Percentiles rank a stretch among this genome's conserved stretches.
Evolutionary conservation across 192 early-diverging fungal genomes (phyloP).

Genomic region (Entomortierella parvispora): DNA sequence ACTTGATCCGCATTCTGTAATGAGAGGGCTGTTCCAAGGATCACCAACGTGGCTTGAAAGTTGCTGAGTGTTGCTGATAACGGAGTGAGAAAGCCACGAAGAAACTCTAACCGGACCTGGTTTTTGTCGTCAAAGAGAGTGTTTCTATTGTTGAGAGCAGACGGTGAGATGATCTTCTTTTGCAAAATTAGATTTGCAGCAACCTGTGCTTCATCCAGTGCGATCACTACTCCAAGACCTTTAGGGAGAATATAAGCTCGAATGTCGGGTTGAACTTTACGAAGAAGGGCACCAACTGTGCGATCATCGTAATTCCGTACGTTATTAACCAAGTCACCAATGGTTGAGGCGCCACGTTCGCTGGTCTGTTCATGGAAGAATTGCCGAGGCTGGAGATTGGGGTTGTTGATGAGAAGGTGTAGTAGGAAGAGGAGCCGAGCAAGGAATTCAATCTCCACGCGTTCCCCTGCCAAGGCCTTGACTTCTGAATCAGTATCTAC

Average conservation of each 20-base stretch:
- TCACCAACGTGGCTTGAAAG: slow-evolving; percentile 33
- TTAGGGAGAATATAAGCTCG: background rate
- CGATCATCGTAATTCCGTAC: slow-evolving; percentile 6
- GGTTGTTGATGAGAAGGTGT: slow-evolving; percentile 13
- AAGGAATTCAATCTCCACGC: slow-evolving; percentile 21
- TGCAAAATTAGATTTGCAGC: background rate
- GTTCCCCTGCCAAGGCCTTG: slow-evolving; percentile 5
- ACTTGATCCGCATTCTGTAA: background rate
- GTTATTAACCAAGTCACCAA: slow-evolving; percentile 8
- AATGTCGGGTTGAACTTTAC: background rate
- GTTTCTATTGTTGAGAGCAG: background rate
- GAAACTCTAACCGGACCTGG: background rate
- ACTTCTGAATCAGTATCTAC: background rate
- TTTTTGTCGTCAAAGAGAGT: slow-evolving; percentile 18
- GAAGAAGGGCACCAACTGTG: background rate
- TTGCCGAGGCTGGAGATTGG: background rate
- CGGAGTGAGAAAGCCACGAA: slow-evolving; percentile 38
- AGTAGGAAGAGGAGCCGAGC: slow-evolving; percentile 12
- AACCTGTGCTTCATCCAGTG: slow-evolving; percentile 20
- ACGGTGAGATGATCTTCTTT: slow-evolving; percentile 18
- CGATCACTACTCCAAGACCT: slow-evolving; percentile 10
- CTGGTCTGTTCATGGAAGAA: slow-evolving; percentile 27
- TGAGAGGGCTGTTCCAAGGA: slow-evolving; percentile 42
- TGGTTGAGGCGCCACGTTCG: slow-evolving; percentile 5
- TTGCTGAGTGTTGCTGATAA: slow-evolving; percentile 15